phyloP scores from a whole-genome alignment of 257 asterid species.

The Schizonepeta tenuifolia region DNA sequence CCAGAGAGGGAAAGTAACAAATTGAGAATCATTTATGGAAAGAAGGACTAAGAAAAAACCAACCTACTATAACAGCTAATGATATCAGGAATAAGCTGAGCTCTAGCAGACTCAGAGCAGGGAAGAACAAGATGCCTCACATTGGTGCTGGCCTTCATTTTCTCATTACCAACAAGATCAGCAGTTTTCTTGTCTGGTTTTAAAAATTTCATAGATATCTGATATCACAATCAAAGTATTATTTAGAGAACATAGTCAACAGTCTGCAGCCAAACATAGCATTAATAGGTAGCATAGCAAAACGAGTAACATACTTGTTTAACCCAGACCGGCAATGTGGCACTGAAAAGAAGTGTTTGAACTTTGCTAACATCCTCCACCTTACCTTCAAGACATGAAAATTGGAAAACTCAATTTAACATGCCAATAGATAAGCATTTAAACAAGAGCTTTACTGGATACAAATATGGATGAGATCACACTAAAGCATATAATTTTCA shows the following conservation, averaged over 20 bases:
- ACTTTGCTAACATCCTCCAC: slow-evolving; percentile 83
- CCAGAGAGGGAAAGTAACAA: neutral
- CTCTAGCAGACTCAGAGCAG: slow-evolving; percentile 79
- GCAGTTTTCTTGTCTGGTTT: slow-evolving; percentile 82
- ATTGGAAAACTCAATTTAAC: slow-evolving; percentile 18
- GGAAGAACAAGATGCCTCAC: slow-evolving; percentile 94
- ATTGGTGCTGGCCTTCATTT: slow-evolving; percentile 92
- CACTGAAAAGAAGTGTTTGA: slow-evolving; percentile 96
- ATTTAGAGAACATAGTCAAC: slow-evolving; percentile 18
- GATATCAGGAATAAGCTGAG: slow-evolving; percentile 94
- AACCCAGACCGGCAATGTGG: slow-evolving; percentile 92
- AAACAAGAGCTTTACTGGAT: neutral
- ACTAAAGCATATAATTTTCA: neutral
- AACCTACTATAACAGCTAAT: slow-evolving; percentile 95
- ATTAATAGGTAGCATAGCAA: neutral
- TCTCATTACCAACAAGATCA: slow-evolving; percentile 96
- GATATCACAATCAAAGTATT: slow-evolving; percentile 22
- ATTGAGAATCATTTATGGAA: neutral
- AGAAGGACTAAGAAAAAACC: slow-evolving; percentile 31
- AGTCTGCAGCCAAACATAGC: neutral
- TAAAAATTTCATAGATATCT: slow-evolving; percentile 76
- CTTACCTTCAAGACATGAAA: slow-evolving; percentile 57
- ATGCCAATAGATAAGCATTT: neutral
- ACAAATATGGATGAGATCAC: neutral
- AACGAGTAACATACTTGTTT: slow-evolving; percentile 52